phyloP scores from a whole-genome alignment of 345 rosid species.

The Punica granatum region DNA sequence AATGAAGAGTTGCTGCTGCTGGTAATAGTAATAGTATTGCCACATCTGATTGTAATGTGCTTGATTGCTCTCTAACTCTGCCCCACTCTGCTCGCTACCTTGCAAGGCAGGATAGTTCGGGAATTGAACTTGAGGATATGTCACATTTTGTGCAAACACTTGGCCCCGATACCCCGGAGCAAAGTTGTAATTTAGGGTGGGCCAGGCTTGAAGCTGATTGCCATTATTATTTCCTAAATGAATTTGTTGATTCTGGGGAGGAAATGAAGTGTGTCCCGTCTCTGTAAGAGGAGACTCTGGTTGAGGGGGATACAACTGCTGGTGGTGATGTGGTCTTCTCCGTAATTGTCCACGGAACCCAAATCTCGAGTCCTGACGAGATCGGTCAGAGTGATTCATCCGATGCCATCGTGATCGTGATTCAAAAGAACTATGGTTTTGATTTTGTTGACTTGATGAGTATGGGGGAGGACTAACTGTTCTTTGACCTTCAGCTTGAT shows the following conservation, averaged over 20 bases:
- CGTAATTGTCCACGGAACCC: conserved; percentile 38
- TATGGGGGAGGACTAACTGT: no score
- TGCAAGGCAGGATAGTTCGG: conserved; percentile 34
- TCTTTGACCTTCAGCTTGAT: no score
- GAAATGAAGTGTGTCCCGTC: neutral
- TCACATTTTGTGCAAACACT: conserved; percentile 21
- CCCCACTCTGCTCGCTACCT: conserved; percentile 35
- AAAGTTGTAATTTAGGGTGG: conserved; percentile 29
- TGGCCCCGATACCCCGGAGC: conserved; percentile 27
- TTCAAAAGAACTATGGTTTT: neutral
- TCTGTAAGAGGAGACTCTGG: neutral
- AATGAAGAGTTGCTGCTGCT: conserved; percentile 37
- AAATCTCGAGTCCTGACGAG: conserved; percentile 34
- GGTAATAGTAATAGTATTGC: conserved; percentile 71
- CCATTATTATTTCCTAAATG: neutral
- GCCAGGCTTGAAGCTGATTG: conserved; percentile 6
- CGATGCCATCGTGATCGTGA: conserved; percentile 9
- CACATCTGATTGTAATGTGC: conserved; percentile 59
- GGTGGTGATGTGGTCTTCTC: conserved; percentile 29
- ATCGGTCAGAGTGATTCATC: conserved; percentile 26
- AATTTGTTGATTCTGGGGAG: conserved; percentile 14
- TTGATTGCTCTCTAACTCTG: conserved; percentile 32
- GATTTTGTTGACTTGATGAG: neutral
- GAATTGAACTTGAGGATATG: conserved; percentile 35
- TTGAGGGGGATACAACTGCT: conserved; percentile 25